Evolutionary conservation across 2,329 filamentous ascomycete species (phyloP).

Genomic region (Dactylellina cionopaga): DNA sequence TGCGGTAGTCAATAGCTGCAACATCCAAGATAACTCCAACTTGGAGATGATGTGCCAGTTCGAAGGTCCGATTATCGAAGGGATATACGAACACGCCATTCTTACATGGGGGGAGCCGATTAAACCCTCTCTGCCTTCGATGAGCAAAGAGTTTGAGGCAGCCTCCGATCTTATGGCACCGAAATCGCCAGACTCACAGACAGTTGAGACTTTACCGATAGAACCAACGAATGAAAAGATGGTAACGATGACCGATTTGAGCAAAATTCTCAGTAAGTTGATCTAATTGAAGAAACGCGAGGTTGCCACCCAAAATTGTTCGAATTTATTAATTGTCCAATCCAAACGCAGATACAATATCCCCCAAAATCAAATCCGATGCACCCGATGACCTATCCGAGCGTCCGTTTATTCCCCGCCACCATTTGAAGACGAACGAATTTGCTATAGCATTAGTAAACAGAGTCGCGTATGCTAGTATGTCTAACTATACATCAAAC

Average conservation of each 20-base stretch:
- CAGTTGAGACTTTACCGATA: background rate
- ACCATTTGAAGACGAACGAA: background rate
- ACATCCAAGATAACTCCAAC: slow-evolving; percentile 49
- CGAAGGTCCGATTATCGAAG: slow-evolving; percentile 35
- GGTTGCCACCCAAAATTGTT: too few relatives aligned
- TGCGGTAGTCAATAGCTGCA: slow-evolving; percentile 35
- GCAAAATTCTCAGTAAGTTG: slow-evolving; percentile 16
- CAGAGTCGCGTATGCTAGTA: slow-evolving; percentile 21
- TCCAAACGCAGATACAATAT: background rate
- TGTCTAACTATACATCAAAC: background rate
- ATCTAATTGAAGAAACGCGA: too few relatives aligned
- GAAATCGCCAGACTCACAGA: background rate
- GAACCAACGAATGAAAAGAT: background rate
- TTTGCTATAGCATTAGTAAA: slow-evolving; percentile 33
- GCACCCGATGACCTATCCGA: background rate
- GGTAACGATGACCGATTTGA: background rate
- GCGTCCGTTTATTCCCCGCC: background rate
- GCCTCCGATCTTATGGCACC: too few relatives aligned
- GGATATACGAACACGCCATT: slow-evolving; percentile 29
- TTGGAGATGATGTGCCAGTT: slow-evolving; percentile 50
- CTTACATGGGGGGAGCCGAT: slow-evolving; percentile 13
- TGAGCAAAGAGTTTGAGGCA: background rate
- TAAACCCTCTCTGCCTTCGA: background rate
- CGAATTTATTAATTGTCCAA: too few relatives aligned
- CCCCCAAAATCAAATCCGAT: background rate